A percentile compares a stretch with the other conserved stretches of the same genome.
Conservation (phyloP, 2,329 filamentous ascomycete genomes). For the Rhynchosporium graminicola region DNA sequence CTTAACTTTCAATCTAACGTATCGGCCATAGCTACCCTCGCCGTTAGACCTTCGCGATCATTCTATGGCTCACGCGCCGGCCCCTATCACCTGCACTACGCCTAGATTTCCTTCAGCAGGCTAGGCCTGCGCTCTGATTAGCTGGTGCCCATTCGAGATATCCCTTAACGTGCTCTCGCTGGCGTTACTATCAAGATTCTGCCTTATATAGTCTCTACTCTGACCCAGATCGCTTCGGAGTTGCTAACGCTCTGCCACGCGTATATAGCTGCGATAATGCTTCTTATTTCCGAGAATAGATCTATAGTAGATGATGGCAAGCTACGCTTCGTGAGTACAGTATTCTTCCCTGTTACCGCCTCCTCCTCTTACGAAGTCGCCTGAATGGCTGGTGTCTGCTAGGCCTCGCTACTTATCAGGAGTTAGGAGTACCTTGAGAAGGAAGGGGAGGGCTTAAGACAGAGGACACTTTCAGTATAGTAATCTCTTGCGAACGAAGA, state of each 20-base stretch:
- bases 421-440: neutral
- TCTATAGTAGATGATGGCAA: too few relatives aligned
- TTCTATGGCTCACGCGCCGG: constrained; percentile 1
- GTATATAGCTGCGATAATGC: constrained; percentile 1
- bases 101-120: constrained; percentile 2
- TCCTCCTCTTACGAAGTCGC: too few relatives aligned
- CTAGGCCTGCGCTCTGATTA: constrained; percentile 8
- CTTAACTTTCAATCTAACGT: constrained; percentile 1
- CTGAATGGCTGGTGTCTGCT: too few relatives aligned
- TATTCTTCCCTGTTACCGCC: too few relatives aligned
- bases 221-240: constrained; percentile 7
- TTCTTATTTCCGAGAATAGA: neutral
- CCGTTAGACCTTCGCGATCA: neutral
- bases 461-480: constrained; percentile 4
- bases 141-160: neutral
- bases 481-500: neutral
- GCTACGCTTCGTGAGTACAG: too few relatives aligned
- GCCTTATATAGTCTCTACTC: neutral
- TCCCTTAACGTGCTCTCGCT: constrained; percentile 6
- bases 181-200: neutral
- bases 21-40: neutral
- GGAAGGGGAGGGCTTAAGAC: constrained; percentile 2
- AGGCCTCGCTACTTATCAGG: neutral
- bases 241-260: constrained; percentile 1
- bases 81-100: neutral